phyloP scores from a whole-genome alignment of 2,329 filamentous ascomycete genomes.

The Talaromyces sp. region DNA sequence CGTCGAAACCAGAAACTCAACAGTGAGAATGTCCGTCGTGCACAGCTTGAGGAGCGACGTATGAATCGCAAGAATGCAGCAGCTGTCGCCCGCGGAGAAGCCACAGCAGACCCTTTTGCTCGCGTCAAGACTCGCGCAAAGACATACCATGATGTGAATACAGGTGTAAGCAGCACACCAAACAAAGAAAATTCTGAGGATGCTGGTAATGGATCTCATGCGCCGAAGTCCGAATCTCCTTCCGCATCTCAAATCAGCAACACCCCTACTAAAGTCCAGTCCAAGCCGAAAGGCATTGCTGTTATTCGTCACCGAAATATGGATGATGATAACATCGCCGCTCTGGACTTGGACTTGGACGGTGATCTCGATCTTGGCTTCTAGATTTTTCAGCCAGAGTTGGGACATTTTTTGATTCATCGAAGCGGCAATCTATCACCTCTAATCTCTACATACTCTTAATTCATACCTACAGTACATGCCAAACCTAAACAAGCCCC shows the following conservation, averaged over 20 bases:
- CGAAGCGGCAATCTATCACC: background rate
- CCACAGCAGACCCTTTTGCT: conserved; percentile 52
- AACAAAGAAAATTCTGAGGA: conserved; percentile 47
- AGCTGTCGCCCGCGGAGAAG: conserved; percentile 62
- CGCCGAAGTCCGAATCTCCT: conserved; percentile 40
- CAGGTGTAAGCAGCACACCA: conserved; percentile 33
- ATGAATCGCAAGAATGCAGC: conserved; percentile 59
- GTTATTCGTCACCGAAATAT: conserved; percentile 74
- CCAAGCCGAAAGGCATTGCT: conserved; percentile 49
- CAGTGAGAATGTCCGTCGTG: conserved; percentile 83
- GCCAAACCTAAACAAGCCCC: background rate
- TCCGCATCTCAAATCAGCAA: conserved; percentile 52
- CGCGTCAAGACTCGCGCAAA: conserved; percentile 66
- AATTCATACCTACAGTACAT: background rate
- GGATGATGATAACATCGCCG: conserved; percentile 90
- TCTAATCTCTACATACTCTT: background rate
- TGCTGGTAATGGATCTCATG: conserved; percentile 48
- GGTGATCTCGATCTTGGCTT: conserved; percentile 63
- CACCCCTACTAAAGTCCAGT: conserved; percentile 26
- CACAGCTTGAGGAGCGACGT: conserved; percentile 76
- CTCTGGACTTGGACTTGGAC: conserved; percentile 76
- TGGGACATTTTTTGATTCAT: background rate
- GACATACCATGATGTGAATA: conserved; percentile 63
- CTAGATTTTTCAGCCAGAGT: background rate
- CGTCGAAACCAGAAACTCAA: conserved; percentile 79